These are phyloP conservation scores for Iberis amara DNA, from an alignment of 441 rosid species.

Conservation along the genomic window DNA sequence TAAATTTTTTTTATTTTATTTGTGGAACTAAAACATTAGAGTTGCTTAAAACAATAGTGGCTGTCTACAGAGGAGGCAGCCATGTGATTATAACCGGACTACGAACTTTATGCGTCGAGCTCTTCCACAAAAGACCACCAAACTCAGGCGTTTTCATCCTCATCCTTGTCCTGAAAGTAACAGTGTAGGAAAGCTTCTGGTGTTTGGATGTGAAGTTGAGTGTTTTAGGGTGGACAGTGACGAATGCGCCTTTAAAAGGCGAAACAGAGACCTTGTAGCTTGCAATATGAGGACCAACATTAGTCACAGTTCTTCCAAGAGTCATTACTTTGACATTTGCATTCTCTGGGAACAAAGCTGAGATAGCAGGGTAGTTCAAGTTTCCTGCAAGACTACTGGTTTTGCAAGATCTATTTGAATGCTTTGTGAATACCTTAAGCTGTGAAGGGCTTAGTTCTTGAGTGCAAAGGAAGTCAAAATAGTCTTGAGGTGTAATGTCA, in stretches of 20 bases:
- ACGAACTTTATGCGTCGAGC: constrained; percentile 67
- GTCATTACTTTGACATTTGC: constrained; percentile 34
- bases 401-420: constrained; percentile 63
- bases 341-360: constrained; percentile 60
- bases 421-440: constrained; percentile 62
- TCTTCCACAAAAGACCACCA: constrained; percentile 80
- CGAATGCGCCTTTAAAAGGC: constrained; percentile 56
- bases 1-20: too few species aligned
- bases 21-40: too few species aligned
- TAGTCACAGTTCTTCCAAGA: constrained; percentile 62
- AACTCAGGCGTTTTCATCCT: constrained; percentile 59
- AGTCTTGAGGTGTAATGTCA: constrained; percentile 67
- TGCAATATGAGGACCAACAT: constrained; percentile 70
- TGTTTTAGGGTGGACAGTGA: constrained; percentile 48
- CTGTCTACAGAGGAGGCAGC: constrained; percentile 45
- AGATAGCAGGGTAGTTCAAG: constrained; percentile 85
- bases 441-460: constrained; percentile 50
- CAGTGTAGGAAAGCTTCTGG: constrained; percentile 67
- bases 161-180: constrained; percentile 46
- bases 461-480: constrained; percentile 79
- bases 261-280: constrained; percentile 57
- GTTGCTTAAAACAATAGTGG: neutral
- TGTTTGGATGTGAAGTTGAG: constrained; percentile 59
- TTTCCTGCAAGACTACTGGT: constrained; percentile 54
- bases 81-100: constrained; percentile 71